phyloP scores from a whole-genome alignment of 2,329 filamentous ascomycete genomes.

The Botrytis deweyae region DNA sequence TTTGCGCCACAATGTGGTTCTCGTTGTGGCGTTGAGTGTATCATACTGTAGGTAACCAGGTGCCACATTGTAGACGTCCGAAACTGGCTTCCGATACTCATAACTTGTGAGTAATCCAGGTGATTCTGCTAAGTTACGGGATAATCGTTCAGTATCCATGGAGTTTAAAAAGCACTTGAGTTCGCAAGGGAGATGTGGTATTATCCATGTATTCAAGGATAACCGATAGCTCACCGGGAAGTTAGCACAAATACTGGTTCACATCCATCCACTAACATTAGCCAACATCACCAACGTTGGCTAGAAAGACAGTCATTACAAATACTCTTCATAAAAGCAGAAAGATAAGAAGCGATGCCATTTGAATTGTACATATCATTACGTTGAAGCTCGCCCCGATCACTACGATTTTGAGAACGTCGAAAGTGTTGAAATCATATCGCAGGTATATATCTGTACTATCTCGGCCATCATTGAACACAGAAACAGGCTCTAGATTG shows the following conservation, averaged over 20 bases:
- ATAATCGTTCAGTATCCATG: background rate
- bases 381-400: background rate
- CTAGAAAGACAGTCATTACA: background rate
- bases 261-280: background rate
- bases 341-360: background rate
- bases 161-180: background rate
- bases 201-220: background rate
- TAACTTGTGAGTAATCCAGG: background rate
- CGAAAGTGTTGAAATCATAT: background rate
- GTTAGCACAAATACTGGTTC: background rate
- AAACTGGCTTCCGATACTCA: background rate
- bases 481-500: background rate
- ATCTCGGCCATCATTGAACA: background rate
- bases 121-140: accelerated
- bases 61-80: background rate
- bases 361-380: background rate
- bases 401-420: background rate
- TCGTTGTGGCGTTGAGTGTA: background rate
- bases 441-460: background rate
- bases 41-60: too few species aligned
- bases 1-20: background rate
- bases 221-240: background rate
- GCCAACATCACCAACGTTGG: background rate
- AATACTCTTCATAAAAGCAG: background rate
- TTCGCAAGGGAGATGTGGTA: too few species aligned